A percentile compares a stretch with the other conserved stretches of the same genome.
Conservation (phyloP, 1,139 yeast genomes). For the Suhomyces wounanorum region DNA sequence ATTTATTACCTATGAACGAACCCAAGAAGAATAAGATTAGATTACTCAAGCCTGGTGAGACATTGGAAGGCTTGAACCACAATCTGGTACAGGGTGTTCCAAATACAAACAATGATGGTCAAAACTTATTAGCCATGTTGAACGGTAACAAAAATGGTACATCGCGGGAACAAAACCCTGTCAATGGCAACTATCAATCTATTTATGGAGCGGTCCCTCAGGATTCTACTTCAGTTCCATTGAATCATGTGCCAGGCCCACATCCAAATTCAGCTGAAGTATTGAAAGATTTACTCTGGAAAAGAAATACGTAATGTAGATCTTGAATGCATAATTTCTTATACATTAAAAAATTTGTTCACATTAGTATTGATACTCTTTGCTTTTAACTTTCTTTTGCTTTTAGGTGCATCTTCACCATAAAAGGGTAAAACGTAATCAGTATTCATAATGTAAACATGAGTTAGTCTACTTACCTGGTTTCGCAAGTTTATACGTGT, state of each 20-base stretch:
- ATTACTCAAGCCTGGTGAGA: conserved; percentile 35
- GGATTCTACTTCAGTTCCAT: conserved; percentile 4
- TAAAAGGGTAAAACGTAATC: conserved; percentile 4
- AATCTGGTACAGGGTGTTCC: not conserved
- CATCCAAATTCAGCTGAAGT: conserved; percentile 14
- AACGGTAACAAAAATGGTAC: conserved; percentile 14
- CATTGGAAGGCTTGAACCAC: conserved; percentile 16
- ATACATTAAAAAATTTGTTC: conserved; percentile 15
- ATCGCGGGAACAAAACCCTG: not conserved
- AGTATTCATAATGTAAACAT: conserved; percentile 11
- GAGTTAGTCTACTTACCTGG: not conserved
- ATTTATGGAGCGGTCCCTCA: conserved; percentile 14
- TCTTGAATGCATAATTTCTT: not conserved
- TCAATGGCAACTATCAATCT: conserved; percentile 15
- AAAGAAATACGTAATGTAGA: conserved; percentile 5
- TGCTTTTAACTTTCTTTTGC: not conserved
- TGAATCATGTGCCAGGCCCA: conserved; percentile 4
- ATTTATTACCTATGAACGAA: conserved; percentile 6
- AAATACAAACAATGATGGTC: conserved; percentile 15
- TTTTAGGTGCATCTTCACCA: not conserved
- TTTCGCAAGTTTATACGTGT: conserved; percentile 10
- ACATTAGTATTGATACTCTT: conserved; percentile 15
- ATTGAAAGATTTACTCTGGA: conserved; percentile 16
- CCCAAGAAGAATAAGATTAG: conserved; percentile 25
- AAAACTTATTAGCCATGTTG: conserved; percentile 19